Base-by-base conservation (phyloP, 345 rosid species). In the Linum tenue region DNA sequence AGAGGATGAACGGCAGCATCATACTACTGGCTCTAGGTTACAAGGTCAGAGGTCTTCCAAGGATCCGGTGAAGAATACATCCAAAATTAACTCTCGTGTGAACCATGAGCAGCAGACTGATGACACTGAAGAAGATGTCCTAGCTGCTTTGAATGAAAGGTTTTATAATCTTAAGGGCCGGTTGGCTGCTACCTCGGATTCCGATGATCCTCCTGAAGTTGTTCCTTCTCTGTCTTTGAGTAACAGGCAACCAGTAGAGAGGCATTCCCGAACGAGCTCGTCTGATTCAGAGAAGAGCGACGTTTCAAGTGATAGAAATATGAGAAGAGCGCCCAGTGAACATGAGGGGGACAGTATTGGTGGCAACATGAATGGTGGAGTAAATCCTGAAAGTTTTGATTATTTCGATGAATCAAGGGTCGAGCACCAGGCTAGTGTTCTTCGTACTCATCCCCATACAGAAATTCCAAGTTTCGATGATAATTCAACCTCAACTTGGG, bases 231-330 rank as follows among this genome's bases (percentile, higher is more conserved):
- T 68, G 37, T 41, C 55, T 11, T 60, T 65, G 39, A 55, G 64
- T 73, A 64, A 72, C 43, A 56, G 40, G 60, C 75, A 65, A 64
- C 61, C 38, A 44, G 40, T 67, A 50, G 82, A 78, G 76, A 71
- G 72, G 68, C 77, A 78, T 80, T 78, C 82, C 73, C 79, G 48
- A 69, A 79, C 76, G 38, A 66, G 70, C 72, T 78, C 83, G 63
- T 75, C 64, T 67, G 84, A 73, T 66, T 55, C 59, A 55, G 77
- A 59, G 63, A 75, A 41, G 53, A 64, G 59, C 12, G 71, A 72
- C 58, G 55, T 56, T 64, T 67, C 72, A 61, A 77, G 76, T 77
- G 73, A 74, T 63, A 42, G 17, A 37, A 70, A 69, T 64, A 67
- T 66, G 59, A 69, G 72, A 76, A 72, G 77, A 67, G 72, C 78